Evolutionary conservation across 371 early-diverging fungal genomes (phyloP).

Genomic region (Rhizomucor miehei): DNA sequence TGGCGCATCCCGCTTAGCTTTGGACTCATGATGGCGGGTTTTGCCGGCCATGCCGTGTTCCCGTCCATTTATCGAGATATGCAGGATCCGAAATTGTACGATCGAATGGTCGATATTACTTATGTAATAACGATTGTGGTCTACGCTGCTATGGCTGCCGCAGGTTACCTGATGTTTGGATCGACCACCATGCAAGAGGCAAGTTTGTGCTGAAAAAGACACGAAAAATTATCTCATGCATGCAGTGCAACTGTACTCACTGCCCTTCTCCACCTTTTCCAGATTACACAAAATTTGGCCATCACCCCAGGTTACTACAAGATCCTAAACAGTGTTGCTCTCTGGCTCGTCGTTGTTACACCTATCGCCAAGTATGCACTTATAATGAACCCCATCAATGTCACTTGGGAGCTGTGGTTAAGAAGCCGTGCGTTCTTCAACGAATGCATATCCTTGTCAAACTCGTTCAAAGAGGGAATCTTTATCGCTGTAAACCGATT

Average conservation of each 20-base stretch:
- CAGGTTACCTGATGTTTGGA: constrained; percentile 81
- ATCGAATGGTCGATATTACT: constrained; percentile 36
- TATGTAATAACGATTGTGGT: constrained; percentile 28
- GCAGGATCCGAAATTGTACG: constrained; percentile 50
- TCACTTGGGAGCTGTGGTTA: constrained; percentile 43
- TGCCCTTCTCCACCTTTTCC: too few species aligned
- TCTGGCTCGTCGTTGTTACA: constrained; percentile 27
- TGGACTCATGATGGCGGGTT: constrained; percentile 44
- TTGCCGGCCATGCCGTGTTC: constrained; percentile 63
- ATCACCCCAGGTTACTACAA: constrained; percentile 28
- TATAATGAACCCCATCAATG: constrained; percentile 53
- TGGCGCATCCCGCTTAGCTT: constrained; percentile 32
- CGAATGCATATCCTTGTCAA: constrained; percentile 13
- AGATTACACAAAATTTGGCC: constrained; percentile 66
- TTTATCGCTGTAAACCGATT: constrained; percentile 16
- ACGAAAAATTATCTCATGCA: constrained; percentile 13
- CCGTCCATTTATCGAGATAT: constrained; percentile 70
- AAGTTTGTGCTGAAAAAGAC: constrained; percentile 2
- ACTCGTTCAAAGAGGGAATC: constrained; percentile 9
- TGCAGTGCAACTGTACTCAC: too few species aligned
- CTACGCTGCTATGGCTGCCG: constrained; percentile 30
- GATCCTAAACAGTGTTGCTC: constrained; percentile 15
- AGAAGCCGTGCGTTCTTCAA: constrained; percentile 9
- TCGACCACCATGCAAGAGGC: constrained; percentile 54
- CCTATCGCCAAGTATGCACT: constrained; percentile 43